These are phyloP conservation scores for Dysphania ambrosioides DNA, from an alignment of 148 eudicot species.

Conservation along the genomic window DNA sequence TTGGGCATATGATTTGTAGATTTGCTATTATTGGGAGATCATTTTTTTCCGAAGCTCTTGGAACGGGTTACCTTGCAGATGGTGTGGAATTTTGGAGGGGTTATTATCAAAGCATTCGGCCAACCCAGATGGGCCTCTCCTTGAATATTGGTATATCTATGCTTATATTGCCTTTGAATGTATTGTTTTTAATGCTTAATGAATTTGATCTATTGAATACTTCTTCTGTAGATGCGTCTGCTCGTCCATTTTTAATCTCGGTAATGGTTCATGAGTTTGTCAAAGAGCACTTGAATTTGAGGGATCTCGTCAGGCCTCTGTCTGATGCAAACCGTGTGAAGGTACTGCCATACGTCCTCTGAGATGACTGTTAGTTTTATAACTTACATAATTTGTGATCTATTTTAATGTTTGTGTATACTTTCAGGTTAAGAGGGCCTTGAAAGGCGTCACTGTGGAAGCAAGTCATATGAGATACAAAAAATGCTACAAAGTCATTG, in stretches of 20 bases:
- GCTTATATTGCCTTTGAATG: not conserved
- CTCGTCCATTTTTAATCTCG: constrained; percentile 62
- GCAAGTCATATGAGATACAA: constrained; percentile 28
- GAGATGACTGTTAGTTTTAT: no score
- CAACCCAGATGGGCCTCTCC: constrained; percentile 89
- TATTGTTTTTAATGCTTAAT: not conserved
- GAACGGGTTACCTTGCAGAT: constrained; percentile 40
- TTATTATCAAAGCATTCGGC: constrained; percentile 73
- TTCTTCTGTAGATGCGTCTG: constrained; percentile 60
- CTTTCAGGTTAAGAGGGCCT: constrained; percentile 52
- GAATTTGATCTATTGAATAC: not conserved
- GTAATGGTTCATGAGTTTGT: constrained; percentile 45
- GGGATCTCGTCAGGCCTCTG: constrained; percentile 38
- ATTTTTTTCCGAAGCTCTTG: constrained; percentile 39
- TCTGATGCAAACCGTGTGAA: constrained; percentile 51
- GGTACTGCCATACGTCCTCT: constrained; percentile 36
- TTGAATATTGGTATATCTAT: constrained; percentile 55
- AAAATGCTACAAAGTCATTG: constrained; percentile 45
- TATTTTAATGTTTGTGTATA: no score
- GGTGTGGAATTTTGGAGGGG: constrained; percentile 81
- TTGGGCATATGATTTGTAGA: constrained; percentile 27
- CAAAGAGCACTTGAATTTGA: constrained; percentile 28
- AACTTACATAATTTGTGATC: no score
- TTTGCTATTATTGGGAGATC: constrained; percentile 68
- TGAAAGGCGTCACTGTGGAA: constrained; percentile 55